Conservation (phyloP, 2,329 filamentous ascomycete species). For the Alternaria brassicicola region DNA sequence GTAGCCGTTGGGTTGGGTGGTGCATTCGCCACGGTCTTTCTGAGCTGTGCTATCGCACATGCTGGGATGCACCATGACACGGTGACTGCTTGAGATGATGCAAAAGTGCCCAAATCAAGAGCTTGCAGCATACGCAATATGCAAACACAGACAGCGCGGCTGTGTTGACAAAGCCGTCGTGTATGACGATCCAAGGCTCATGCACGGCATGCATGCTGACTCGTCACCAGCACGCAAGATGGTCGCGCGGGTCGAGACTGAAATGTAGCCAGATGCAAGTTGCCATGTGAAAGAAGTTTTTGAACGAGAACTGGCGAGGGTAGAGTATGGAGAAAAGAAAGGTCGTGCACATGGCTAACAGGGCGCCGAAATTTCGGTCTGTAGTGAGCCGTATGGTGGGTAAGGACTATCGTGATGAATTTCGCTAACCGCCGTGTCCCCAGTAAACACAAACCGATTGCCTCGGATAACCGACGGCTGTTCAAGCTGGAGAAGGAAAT, state of each 20-base stretch:
- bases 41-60: slow-evolving; percentile 1
- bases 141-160: background rate
- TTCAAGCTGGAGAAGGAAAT: background rate
- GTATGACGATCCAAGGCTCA: background rate
- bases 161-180: background rate
- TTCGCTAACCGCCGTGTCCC: slow-evolving; percentile 1
- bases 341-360: background rate
- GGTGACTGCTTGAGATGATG: slow-evolving; percentile 1
- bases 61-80: slow-evolving; percentile 5
- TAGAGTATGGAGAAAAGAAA: background rate
- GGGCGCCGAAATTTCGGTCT: background rate
- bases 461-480: background rate
- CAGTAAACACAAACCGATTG: background rate
- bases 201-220: background rate
- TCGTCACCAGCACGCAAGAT: background rate
- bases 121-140: background rate
- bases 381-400: background rate
- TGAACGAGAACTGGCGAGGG: background rate
- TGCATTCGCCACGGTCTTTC: slow-evolving; percentile 1
- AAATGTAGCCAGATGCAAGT: background rate
- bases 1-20: slow-evolving; percentile 4
- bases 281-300: background rate
- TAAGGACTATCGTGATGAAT: background rate
- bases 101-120: background rate
- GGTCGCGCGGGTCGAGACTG: background rate